These are phyloP conservation scores for Nakaseomyces delphensis DNA, from an alignment of 1,139 yeast species.

Conservation along the genomic window DNA sequence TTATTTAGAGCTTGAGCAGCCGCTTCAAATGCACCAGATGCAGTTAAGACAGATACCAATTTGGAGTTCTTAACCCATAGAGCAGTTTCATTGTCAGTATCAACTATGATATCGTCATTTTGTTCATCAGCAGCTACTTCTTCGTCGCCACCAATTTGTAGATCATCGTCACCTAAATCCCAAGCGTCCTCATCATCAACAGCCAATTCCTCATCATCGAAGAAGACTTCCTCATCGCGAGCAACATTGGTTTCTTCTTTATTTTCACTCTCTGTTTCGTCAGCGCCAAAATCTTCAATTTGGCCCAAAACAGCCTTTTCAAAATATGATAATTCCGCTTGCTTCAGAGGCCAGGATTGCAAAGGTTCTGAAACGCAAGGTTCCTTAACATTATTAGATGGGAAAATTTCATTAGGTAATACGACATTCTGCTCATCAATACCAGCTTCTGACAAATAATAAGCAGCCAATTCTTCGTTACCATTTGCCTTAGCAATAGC, in stretches of 20 bases:
- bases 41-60: slow-evolving; percentile 86
- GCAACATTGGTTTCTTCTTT: slow-evolving; percentile 19
- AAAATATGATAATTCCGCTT: slow-evolving; percentile 65
- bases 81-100: slow-evolving; percentile 50
- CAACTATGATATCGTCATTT: slow-evolving; percentile 32
- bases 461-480: slow-evolving; percentile 60
- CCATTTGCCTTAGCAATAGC: slow-evolving; percentile 88
- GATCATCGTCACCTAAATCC: slow-evolving; percentile 52
- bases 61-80: slow-evolving; percentile 85
- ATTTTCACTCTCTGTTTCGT: slow-evolving; percentile 31
- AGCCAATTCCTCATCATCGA: slow-evolving; percentile 33
- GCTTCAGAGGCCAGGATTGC: slow-evolving; percentile 76
- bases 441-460: slow-evolving; percentile 62
- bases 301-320: slow-evolving; percentile 79
- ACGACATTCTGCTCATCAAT: slow-evolving; percentile 55
- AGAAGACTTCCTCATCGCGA: slow-evolving; percentile 33
- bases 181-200: slow-evolving; percentile 53
- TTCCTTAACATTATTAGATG: slow-evolving; percentile 16
- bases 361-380: slow-evolving; percentile 24
- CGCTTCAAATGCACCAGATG: slow-evolving; percentile 93
- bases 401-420: slow-evolving; percentile 43
- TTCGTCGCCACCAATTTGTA: slow-evolving; percentile 59
- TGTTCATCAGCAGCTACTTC: slow-evolving; percentile 43
- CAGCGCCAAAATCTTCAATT: slow-evolving; percentile 49
- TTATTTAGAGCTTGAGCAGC: slow-evolving; percentile 88